phyloP scores from a whole-genome alignment of 1,139 yeast species.

The Saccharomyces hybrid region DNA sequence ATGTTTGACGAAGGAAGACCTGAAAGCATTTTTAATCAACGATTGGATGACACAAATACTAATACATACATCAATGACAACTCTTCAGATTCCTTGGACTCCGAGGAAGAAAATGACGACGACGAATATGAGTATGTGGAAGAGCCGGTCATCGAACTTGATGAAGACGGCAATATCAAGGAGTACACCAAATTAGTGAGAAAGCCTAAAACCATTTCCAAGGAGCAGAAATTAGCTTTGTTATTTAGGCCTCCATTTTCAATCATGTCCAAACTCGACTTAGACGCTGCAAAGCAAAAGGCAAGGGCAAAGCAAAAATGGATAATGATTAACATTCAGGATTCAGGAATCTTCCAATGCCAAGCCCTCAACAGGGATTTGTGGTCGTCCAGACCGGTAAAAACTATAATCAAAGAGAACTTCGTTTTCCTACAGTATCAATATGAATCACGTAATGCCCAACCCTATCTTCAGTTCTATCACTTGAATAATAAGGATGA shows the following conservation, averaged over 20 bases:
- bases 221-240: slow-evolving; percentile 52
- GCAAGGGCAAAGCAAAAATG: slow-evolving; percentile 66
- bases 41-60: slow-evolving; percentile 21
- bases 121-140: slow-evolving; percentile 29
- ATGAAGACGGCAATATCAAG: slow-evolving; percentile 29
- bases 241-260: slow-evolving; percentile 93
- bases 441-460: slow-evolving; percentile 66
- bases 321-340: slow-evolving; percentile 84
- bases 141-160: slow-evolving; percentile 30
- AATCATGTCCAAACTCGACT: slow-evolving; percentile 54
- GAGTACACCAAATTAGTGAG: slow-evolving; percentile 26
- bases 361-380: slow-evolving; percentile 88
- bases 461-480: slow-evolving; percentile 62
- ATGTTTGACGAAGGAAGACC: slow-evolving; percentile 38
- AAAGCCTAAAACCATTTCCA: slow-evolving; percentile 22
- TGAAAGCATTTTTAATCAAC: slow-evolving; percentile 47
- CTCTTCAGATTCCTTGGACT: slow-evolving; percentile 11
- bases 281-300: slow-evolving; percentile 62
- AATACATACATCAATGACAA: slow-evolving; percentile 18
- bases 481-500: slow-evolving; percentile 42
- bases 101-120: slow-evolving; percentile 18
- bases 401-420: slow-evolving; percentile 52
- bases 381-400: slow-evolving; percentile 71
- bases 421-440: slow-evolving; percentile 81
- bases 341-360: slow-evolving; percentile 73